Percentiles rank a stretch among this genome's conserved stretches.
Conservation (phyloP, 2,329 filamentous ascomycete species). For the Pseudohalonectria lignicola region DNA sequence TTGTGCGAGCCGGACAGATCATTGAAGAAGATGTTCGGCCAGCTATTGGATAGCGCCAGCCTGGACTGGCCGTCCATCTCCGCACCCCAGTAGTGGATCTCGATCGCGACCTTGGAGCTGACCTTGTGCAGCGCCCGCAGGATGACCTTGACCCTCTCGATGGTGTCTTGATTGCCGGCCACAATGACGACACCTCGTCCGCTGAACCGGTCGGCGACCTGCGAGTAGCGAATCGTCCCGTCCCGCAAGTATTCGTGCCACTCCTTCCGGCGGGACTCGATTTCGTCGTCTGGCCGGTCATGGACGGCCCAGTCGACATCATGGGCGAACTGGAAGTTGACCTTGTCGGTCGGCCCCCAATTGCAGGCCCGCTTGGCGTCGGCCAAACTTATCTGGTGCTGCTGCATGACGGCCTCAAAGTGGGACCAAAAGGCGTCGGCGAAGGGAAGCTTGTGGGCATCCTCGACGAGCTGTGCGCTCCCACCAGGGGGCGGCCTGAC, state of each 20-base stretch:
- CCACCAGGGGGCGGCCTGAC: too few relatives aligned
- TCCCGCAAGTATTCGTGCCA: constrained; percentile 2
- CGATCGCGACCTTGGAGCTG: constrained; percentile 13
- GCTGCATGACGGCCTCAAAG: constrained; percentile 4
- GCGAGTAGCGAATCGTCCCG: constrained; percentile 6
- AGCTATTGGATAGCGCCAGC: constrained; percentile 8
- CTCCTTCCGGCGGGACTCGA: constrained; percentile 3
- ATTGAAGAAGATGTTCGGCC: constrained; percentile 12
- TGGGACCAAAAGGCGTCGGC: constrained; percentile 6
- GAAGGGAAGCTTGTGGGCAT: constrained; percentile 4
- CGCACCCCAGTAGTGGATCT: constrained; percentile 16
- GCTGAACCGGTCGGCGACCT: constrained; percentile 8
- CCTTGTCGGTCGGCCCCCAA: constrained; percentile 3
- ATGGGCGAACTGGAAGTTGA: constrained; percentile 6
- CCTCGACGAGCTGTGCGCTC: constrained; percentile 1
- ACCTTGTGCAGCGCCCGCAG: constrained; percentile 9
- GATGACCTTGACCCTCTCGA: constrained; percentile 11
- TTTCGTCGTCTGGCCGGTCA: constrained; percentile 5
- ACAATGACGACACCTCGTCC: constrained; percentile 19
- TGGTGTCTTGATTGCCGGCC: constrained; percentile 13
- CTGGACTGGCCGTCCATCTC: constrained; percentile 12
- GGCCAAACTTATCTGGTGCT: constrained; percentile 2
- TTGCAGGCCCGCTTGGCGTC: constrained; percentile 6
- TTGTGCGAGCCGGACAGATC: constrained; percentile 16
- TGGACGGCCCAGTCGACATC: constrained; percentile 5